phyloP scores from a whole-genome alignment of 371 early-diverging fungal species.

The Saksenaea vasiformis region DNA sequence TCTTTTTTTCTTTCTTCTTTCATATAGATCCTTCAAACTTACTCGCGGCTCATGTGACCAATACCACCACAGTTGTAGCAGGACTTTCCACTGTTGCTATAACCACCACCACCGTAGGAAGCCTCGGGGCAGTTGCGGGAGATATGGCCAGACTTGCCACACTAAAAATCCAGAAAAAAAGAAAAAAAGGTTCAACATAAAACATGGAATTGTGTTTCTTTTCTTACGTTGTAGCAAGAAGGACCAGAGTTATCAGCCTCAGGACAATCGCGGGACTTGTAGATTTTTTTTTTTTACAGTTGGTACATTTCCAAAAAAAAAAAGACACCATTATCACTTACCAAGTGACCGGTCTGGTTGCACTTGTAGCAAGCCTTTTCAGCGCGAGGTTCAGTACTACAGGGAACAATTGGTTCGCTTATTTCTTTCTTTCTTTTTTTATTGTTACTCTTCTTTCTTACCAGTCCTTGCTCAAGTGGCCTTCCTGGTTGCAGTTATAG shows the following conservation, averaged over 20 bases:
- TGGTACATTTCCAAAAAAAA: background rate
- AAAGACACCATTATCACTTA: slow-evolving; percentile 17
- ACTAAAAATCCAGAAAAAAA: slow-evolving; percentile 19
- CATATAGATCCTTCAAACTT: background rate
- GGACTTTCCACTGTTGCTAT: slow-evolving; percentile 26
- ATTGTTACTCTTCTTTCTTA: slow-evolving; percentile 14
- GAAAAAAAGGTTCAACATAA: background rate
- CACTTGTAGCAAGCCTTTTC: slow-evolving; percentile 63
- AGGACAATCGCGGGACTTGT: slow-evolving; percentile 65
- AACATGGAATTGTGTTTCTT: no score
- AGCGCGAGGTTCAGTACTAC: slow-evolving; percentile 59
- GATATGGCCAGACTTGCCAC: slow-evolving; percentile 62
- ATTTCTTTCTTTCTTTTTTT: background rate
- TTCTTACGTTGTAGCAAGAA: slow-evolving; percentile 52
- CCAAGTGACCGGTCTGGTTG: slow-evolving; percentile 60
- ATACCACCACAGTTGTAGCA: slow-evolving; percentile 63
- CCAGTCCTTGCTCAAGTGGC: slow-evolving; percentile 62
- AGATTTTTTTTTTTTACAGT: background rate
- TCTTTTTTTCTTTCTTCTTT: background rate
- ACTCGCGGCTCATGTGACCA: slow-evolving; percentile 55
- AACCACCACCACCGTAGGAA: slow-evolving; percentile 28
- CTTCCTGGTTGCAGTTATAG: slow-evolving; percentile 62
- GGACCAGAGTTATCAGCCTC: slow-evolving; percentile 46
- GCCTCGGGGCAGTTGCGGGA: slow-evolving; percentile 62
- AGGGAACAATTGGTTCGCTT: slow-evolving; percentile 9